Evolutionary conservation across 2,329 filamentous ascomycete species (phyloP).

Genomic region (Fonsecaea erecta): DNA sequence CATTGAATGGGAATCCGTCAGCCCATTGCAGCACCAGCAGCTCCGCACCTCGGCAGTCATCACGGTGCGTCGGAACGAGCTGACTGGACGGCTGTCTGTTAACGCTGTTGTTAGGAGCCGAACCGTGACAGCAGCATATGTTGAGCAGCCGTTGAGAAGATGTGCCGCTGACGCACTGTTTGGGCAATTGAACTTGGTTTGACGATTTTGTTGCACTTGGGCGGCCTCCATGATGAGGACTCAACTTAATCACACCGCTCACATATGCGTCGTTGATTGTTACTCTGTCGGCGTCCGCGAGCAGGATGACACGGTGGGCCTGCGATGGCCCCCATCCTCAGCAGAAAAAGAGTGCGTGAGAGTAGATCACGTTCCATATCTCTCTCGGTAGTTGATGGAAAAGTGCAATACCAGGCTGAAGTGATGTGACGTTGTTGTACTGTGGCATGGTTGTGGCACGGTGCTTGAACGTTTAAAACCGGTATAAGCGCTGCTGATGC

Average conservation of each 20-base stretch:
- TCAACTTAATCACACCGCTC: conserved; percentile 22
- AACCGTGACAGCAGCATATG: no score
- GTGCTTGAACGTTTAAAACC: no score
- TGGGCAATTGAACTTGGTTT: background rate
- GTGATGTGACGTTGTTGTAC: no score
- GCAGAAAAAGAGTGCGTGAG: no score
- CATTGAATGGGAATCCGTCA: conserved; percentile 83
- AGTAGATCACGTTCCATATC: no score
- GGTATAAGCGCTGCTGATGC: no score
- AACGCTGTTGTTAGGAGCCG: no score
- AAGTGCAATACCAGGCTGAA: no score
- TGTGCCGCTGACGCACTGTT: background rate
- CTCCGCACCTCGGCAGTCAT: conserved; percentile 68
- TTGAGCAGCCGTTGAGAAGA: conserved; percentile 26
- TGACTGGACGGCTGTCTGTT: no score
- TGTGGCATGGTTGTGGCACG: no score
- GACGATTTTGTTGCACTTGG: conserved; percentile 7
- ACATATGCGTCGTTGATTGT: conserved; percentile 31
- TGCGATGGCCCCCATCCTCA: conserved; percentile 13
- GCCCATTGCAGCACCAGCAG: conserved; percentile 95
- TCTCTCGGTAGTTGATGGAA: no score
- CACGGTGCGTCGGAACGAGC: no score
- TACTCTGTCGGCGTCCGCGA: conserved; percentile 27
- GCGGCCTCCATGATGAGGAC: conserved; percentile 14
- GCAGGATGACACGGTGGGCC: conserved; percentile 26